Conservation (phyloP, 2,329 filamentous ascomycete genomes). For the Xylaria sp. region DNA sequence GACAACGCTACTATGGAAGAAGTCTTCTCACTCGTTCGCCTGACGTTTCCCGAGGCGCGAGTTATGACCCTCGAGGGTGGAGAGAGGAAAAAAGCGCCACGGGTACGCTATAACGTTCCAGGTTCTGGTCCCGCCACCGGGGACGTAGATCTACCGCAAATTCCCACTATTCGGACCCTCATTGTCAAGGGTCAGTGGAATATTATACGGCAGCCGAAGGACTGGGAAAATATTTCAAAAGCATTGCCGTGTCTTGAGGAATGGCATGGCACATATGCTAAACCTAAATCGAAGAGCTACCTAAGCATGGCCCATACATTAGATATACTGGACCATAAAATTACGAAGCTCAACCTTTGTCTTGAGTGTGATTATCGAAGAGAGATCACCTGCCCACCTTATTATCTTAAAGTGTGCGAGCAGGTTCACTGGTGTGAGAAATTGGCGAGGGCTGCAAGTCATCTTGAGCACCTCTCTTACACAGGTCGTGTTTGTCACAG, state of each 20-base stretch:
- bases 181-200: constrained; percentile 83
- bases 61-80: constrained; percentile 81
- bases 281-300: constrained; percentile 79
- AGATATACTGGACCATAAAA: constrained; percentile 63
- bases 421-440: constrained; percentile 72
- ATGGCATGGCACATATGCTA: constrained; percentile 73
- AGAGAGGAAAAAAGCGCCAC: constrained; percentile 78
- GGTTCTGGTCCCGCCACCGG: constrained; percentile 42
- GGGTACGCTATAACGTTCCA: constrained; percentile 66
- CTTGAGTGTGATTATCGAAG: constrained; percentile 78
- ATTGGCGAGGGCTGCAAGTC: constrained; percentile 68
- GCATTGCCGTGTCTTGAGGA: constrained; percentile 73
- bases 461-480: constrained; percentile 75
- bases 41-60: constrained; percentile 67
- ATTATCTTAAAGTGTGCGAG: constrained; percentile 68
- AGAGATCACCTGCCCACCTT: constrained; percentile 68
- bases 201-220: constrained; percentile 70
- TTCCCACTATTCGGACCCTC: constrained; percentile 71
- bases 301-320: constrained; percentile 74
- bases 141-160: constrained; percentile 54
- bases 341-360: constrained; percentile 73
- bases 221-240: constrained; percentile 70
- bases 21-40: constrained; percentile 71
- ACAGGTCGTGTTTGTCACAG: constrained; percentile 76
- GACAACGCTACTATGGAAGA: constrained; percentile 77